Evolutionary conservation across 2,329 filamentous ascomycete species (phyloP), one percentile per base, ranked within the genome.

Genomic region (Exserohilum turcica): DNA sequence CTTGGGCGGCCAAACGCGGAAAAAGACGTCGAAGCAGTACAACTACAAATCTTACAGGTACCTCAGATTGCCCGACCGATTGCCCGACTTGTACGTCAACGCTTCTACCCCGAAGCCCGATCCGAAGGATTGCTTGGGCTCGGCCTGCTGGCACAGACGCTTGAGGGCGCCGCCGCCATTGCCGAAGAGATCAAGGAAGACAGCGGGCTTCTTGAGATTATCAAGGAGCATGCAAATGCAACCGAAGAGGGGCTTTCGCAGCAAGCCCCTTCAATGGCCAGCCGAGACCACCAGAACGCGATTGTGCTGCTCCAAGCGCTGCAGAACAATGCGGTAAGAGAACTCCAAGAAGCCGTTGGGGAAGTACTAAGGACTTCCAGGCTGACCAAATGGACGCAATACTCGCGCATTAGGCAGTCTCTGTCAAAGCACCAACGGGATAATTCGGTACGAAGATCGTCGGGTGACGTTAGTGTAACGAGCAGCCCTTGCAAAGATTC

Each of bases 121-220:
- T 70, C 71, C 0, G 72, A 75, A 58, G 72, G 71, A 0, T 49
- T 74, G 10, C 52, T 75, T 1, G 72, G 72, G 5, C 59, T 75
- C 7, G 72, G 71, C 4, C 48, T 75, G 12, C 64, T 74, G 54
- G 70, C 68, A 8, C 71, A 73, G 42, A 61, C 61, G 6, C 42
- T 58, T 0, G 60, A 68, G 32, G 72, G 72, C 7, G 68, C 70
- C 1, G 54, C 59, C 28, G 55, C 57, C 10, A 63, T 75, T 1
- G 53, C 72, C 2, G 56, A 65, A 24, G 70, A 71, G 38, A 37
- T 72, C 18, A 60, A 69, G 18, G 60, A 58, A 24, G 71, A 74
- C 48, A 33, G 28, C 6, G 65, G 61, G 5, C 43, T 74, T 29
- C 60, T 75, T 21, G 65, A 66, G 15, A 65, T 69, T 9, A 66